Evolutionary conservation across 2,329 filamentous ascomycete species (phyloP), one percentile per base, ranked within the genome.

Genomic region (Pseudogymnoascus destructans): DNA sequence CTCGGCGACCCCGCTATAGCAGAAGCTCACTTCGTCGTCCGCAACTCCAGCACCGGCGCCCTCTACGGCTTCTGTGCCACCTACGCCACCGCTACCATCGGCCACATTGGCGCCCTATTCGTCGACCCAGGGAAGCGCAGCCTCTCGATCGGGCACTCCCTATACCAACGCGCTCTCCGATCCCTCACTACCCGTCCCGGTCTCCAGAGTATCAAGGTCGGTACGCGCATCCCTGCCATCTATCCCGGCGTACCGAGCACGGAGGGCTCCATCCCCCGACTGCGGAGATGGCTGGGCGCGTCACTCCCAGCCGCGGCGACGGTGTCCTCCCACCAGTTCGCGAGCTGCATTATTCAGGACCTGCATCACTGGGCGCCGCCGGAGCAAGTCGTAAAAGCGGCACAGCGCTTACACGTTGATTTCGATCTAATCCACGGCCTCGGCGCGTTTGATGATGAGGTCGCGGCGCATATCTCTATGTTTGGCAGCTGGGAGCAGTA

Each of bases 41-140:
- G 91, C 17, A 97, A 96, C 69, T 95, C 88, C 73, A 95, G 87
- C 70, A 97, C 91, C 0, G 86, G 89, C 62, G 88, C 88, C 0
- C 73, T 97, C 0, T 96, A 95, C 67, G 91, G 91, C 1, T 97
- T 96, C 70, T 92, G 87, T 66, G 86, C 90, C 0, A 95, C 90
- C 0, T 96, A 95, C 68, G 90, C 82, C 68, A 82, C 82, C 38
- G 73, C 73, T 1, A 61, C 60, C 11, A 77, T 74, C n/a, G 84
- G 76, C 2, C 85, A 89, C 15, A 82, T 97, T 56, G 90, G 87
- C 0, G 83, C 88, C 3, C 77, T 97, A n/a, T 86, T 96, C 61
- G 92, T 97, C 35, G 91, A 96, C 64, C 91, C 92, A 0, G 74
- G 79, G 3, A 86, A 95, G 66, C 82, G 92, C 32, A 93, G 91